Base-by-base conservation (phyloP, 2,329 filamentous ascomycete species). In the Chaetomiaceae sp. region DNA sequence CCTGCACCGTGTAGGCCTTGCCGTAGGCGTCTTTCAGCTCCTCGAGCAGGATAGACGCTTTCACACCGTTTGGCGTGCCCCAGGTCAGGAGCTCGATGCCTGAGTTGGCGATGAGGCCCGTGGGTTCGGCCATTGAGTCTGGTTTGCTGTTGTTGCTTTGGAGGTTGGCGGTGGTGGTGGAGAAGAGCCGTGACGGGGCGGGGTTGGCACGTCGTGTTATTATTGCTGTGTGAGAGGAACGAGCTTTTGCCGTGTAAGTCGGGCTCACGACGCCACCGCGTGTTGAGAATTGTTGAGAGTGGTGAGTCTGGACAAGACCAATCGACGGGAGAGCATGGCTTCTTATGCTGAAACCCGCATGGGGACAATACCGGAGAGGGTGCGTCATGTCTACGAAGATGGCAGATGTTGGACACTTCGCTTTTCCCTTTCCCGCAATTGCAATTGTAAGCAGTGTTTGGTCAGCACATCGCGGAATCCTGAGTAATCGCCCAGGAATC, bases 11-110 rank as follows among this genome's bases (percentile, higher is more conserved):
- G 66, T 85, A 86, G 13, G 78, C 70, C 51, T 73, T 71, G 46
- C 79, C 80, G 55, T 86, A 86, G 12, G 77, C 77, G n/a, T 75
- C 81, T 59, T 81, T 82, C 44, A 86, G 70, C 67, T 86, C 83
- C 62, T 86, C 83, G 34, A 86, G 75, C 17, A 85, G 60, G 56
- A 86, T 79, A 51, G 73, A 77, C 27, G 70, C 73, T 62, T 86
- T 85, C 67, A 71, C 69, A 53, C 76, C 76, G 49, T 79, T 79
- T 43, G 76, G 75, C 1, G 76, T 78, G 39, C 68, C 72, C 69
- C 71, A 78, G 0, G 81, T 85, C 27, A 86, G 69, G 53, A 85
- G 75, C 69, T 86, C 82, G 54, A 85, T 81, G 66, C 82, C 82
- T 45, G 77, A 78, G 57, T 73, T 79, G 59, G 80, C 81, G 57